Conservation (phyloP, 352 stramenopile genomes). For the Pythium pyrilobum region DNA sequence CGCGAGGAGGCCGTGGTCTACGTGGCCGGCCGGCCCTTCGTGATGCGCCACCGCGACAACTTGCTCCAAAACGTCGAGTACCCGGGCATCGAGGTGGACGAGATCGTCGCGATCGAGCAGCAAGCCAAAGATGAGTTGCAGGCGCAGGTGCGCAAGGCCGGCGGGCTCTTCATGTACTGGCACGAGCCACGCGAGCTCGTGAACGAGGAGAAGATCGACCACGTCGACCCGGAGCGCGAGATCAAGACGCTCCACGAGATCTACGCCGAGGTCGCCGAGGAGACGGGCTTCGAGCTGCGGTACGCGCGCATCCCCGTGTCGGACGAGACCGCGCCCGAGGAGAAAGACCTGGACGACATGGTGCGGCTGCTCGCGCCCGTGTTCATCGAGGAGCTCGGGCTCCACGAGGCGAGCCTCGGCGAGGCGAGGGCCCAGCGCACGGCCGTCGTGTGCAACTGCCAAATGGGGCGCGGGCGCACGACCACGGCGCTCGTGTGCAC, state of each 20-base stretch:
- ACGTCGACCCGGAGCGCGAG: slow-evolving; percentile 63
- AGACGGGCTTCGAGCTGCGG: slow-evolving; percentile 52
- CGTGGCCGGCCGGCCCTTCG: slow-evolving; percentile 79
- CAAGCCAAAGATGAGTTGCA: slow-evolving; percentile 85
- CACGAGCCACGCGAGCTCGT: slow-evolving; percentile 69
- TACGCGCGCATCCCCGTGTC: slow-evolving; percentile 86
- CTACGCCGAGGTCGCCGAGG: slow-evolving; percentile 47
- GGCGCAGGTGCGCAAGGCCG: slow-evolving; percentile 60
- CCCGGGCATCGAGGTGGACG: slow-evolving; percentile 84
- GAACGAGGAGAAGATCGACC: slow-evolving; percentile 82
- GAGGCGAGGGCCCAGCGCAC: slow-evolving; percentile 26
- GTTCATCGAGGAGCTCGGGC: slow-evolving; percentile 54
- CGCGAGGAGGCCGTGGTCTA: slow-evolving; percentile 91
- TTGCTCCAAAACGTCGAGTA: slow-evolving; percentile 87
- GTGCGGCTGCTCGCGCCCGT: slow-evolving; percentile 62
- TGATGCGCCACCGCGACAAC: slow-evolving; percentile 73
- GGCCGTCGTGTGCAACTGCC: slow-evolving; percentile 87
- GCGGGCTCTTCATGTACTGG: slow-evolving; percentile 83
- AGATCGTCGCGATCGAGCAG: slow-evolving; percentile 79
- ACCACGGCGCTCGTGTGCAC: slow-evolving; percentile 86
- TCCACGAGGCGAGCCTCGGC: slow-evolving; percentile 1
- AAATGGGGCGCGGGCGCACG: slow-evolving; percentile 86
- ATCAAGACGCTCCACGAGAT: slow-evolving; percentile 76
- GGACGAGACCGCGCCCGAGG: slow-evolving; percentile 86
- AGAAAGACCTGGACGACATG: slow-evolving; percentile 88